Conservation (phyloP, 371 early-diverging fungal genomes). For the Sporodiniella umbellata region DNA sequence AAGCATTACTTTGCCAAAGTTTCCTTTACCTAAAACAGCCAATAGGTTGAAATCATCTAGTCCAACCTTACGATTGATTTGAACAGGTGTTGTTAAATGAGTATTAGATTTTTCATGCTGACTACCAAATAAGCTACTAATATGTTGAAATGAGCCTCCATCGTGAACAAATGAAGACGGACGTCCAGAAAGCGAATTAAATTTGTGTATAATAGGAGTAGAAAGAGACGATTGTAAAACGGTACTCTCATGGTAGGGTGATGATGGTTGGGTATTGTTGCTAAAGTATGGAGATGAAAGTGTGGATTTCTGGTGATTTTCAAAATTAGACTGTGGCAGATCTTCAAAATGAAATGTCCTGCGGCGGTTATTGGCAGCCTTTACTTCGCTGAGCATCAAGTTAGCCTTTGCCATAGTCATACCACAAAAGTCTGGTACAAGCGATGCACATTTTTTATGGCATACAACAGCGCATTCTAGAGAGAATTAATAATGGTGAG, state of each 20-base stretch:
- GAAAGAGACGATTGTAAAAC: slow-evolving; percentile 14
- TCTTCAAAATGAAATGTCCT: slow-evolving; percentile 20
- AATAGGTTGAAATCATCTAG: slow-evolving; percentile 83
- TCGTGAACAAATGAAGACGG: slow-evolving; percentile 14
- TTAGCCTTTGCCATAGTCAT: slow-evolving; percentile 81
- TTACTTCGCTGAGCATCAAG: slow-evolving; percentile 74
- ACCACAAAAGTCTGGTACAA: slow-evolving; percentile 94
- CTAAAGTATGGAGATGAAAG: slow-evolving; percentile 10
- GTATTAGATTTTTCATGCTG: slow-evolving; percentile 2
- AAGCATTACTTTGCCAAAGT: slow-evolving; percentile 92
- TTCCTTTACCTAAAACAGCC: slow-evolving; percentile 93
- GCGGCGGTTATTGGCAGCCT: slow-evolving; percentile 57
- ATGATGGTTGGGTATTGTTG: slow-evolving; percentile 11
- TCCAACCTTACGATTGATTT: slow-evolving; percentile 42
- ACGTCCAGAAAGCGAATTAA: slow-evolving; percentile 1
- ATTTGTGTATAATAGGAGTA: slow-evolving; percentile 15
- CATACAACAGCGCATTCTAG: slow-evolving; percentile 78
- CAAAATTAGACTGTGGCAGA: slow-evolving; percentile 2
- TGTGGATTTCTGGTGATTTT: slow-evolving; percentile 15
- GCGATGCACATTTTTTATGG: slow-evolving; percentile 82
- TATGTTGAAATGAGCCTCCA: slow-evolving; percentile 11
- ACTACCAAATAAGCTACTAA: slow-evolving; percentile 10
- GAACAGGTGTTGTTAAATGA: slow-evolving; percentile 25
- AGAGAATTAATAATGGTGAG: not conserved
- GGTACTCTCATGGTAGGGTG: not conserved